Conservation (phyloP, 176 grass and related monocot species). For the Paspalum vaginatum region DNA sequence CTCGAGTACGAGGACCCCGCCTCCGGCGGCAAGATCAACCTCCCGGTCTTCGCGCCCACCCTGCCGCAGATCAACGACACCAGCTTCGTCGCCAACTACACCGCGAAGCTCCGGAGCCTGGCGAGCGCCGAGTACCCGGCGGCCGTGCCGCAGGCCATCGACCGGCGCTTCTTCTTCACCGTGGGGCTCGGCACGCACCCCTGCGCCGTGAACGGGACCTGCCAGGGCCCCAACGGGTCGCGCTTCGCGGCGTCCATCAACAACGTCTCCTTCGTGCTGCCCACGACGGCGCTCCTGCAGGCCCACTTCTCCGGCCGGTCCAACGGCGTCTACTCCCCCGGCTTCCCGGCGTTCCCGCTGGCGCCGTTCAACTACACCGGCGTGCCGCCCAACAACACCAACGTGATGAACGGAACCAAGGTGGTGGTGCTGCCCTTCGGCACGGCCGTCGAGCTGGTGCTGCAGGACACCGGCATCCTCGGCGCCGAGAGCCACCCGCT, state of each 20-base stretch:
- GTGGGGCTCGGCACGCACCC: slow-evolving; percentile 78
- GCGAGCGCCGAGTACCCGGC: slow-evolving; percentile 70
- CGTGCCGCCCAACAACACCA: slow-evolving; percentile 73
- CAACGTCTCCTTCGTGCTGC: slow-evolving; percentile 76
- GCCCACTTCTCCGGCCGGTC: slow-evolving; percentile 54
- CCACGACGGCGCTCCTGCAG: slow-evolving; percentile 62
- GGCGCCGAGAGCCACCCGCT: slow-evolving; percentile 86
- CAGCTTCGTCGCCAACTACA: slow-evolving; percentile 59
- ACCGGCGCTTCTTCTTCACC: slow-evolving; percentile 75
- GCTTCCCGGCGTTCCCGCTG: slow-evolving; percentile 55
- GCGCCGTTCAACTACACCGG: slow-evolving; percentile 80
- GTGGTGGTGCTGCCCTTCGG: slow-evolving; percentile 59
- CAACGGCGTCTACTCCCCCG: slow-evolving; percentile 48
- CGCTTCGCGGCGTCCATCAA: slow-evolving; percentile 69
- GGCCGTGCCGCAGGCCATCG: slow-evolving; percentile 53
- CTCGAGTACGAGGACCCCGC: slow-evolving; percentile 64
- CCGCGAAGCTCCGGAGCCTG: slow-evolving; percentile 58
- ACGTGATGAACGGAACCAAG: slow-evolving; percentile 68
- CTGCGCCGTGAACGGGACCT: slow-evolving; percentile 64
- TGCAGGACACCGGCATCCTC: slow-evolving; percentile 81
- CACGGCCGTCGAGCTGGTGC: slow-evolving; percentile 64
- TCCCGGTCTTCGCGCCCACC: slow-evolving; percentile 46
- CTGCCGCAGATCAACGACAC: slow-evolving; percentile 73
- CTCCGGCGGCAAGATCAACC: not conserved
- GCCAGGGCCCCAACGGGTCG: slow-evolving; percentile 77